Evolutionary conservation across 352 stramenopile species (phyloP).

Genomic region (Pythium guiyangense): DNA sequence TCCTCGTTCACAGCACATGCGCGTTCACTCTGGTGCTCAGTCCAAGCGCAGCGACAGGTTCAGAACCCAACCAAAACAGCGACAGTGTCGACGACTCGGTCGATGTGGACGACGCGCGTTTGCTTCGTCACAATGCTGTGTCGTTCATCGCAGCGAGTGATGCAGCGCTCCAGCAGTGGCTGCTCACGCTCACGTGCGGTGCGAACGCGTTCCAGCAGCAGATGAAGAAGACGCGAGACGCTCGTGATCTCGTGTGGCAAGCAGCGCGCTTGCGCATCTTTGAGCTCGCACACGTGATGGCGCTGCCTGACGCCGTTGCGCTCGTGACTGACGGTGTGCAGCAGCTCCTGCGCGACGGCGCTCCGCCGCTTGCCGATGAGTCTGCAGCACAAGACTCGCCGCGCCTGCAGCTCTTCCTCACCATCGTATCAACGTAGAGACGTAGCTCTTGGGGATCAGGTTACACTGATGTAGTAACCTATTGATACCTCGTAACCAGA

Average conservation of each 20-base stretch:
- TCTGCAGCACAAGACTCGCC: no score
- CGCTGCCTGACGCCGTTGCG: constrained; percentile 15
- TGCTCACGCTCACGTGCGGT: constrained; percentile 32
- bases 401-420: no score
- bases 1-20: not conserved
- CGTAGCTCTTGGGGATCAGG: no score
- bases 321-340: constrained; percentile 10
- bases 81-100: not conserved
- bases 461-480: no score
- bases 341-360: not conserved
- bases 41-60: not conserved
- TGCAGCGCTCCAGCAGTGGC: constrained; percentile 23
- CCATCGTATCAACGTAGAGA: no score
- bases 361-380: not conserved
- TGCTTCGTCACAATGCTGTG: not conserved
- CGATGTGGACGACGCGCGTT: not conserved
- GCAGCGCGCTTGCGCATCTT: constrained; percentile 37
- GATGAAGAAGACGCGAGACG: not conserved
- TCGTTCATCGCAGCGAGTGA: not conserved
- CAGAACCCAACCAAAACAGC: not conserved
- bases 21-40: constrained; percentile 2
- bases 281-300: constrained; percentile 20
- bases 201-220: constrained; percentile 33
- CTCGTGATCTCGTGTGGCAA: constrained; percentile 30
- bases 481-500: no score